These are phyloP conservation scores for Trichoderma asperellum DNA, from an alignment of 2,329 filamentous ascomycete genomes.

Conservation along the genomic window DNA sequence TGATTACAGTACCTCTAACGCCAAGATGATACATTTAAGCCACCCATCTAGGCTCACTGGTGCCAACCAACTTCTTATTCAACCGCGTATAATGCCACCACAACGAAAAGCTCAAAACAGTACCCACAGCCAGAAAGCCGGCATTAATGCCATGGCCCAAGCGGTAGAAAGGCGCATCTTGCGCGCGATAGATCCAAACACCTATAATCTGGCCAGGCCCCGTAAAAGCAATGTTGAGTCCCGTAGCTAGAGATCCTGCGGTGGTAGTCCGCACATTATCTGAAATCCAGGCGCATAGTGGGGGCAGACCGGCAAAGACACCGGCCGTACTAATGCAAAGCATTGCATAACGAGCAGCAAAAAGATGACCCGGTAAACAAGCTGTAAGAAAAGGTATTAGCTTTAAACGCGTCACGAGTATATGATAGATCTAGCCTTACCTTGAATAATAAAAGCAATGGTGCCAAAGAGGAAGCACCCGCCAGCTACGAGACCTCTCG, in stretches of 20 bases:
- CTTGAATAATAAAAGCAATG: slow-evolving; percentile 18
- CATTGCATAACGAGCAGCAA: slow-evolving; percentile 10
- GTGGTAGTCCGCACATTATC: slow-evolving; percentile 11
- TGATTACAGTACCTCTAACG: no score
- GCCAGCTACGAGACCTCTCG: slow-evolving; percentile 2
- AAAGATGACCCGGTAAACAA: neutral
- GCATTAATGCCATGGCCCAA: slow-evolving; percentile 12
- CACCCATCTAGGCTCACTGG: slow-evolving; percentile 13
- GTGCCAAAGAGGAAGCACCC: slow-evolving; percentile 15
- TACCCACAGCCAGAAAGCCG: neutral
- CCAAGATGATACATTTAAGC: no score
- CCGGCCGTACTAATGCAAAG: slow-evolving; percentile 16
- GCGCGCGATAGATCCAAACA: slow-evolving; percentile 12
- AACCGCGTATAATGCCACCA: slow-evolving; percentile 3
- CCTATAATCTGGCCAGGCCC: slow-evolving; percentile 3
- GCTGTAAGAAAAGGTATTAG: neutral
- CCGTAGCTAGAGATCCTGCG: slow-evolving; percentile 5
- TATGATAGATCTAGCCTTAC: neutral
- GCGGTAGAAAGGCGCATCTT: slow-evolving; percentile 15
- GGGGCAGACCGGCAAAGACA: slow-evolving; percentile 10
- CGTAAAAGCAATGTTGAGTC: slow-evolving; percentile 15
- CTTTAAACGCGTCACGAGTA: neutral
- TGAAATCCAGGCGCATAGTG: slow-evolving; percentile 2
- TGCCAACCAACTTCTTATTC: slow-evolving; percentile 9
- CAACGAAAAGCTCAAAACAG: slow-evolving; percentile 11